phyloP scores from a whole-genome alignment of 2,329 filamentous ascomycete genomes.

The Septoria petroselini region DNA sequence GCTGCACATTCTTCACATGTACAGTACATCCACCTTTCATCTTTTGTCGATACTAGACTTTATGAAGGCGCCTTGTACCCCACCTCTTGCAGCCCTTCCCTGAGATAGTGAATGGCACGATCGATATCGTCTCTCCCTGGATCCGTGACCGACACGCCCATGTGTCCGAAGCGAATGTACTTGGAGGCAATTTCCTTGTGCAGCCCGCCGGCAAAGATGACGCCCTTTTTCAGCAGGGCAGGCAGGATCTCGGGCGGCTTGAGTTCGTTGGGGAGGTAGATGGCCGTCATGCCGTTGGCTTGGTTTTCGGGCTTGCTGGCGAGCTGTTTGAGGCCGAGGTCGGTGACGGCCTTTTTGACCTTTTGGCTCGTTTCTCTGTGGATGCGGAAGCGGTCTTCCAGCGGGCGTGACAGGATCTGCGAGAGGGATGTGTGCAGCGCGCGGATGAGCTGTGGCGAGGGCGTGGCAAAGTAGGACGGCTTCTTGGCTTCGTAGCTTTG shows the following conservation, averaged over 20 bases:
- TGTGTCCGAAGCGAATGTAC: conserved; percentile 95
- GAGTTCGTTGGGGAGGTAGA: conserved; percentile 84
- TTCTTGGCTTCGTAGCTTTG: conserved; percentile 98
- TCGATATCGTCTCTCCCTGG: conserved; percentile 76
- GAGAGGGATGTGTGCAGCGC: conserved; percentile 85
- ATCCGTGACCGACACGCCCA: conserved; percentile 91
- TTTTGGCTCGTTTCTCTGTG: conserved; percentile 77
- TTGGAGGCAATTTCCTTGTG: conserved; percentile 93
- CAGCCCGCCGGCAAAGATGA: conserved; percentile 91
- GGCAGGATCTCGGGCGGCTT: conserved; percentile 80
- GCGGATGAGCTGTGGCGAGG: conserved; percentile 87
- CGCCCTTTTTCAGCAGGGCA: conserved; percentile 77
- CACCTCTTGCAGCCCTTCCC: conserved; percentile 69
- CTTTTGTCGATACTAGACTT: too few relatives aligned
- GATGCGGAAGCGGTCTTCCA: conserved; percentile 76
- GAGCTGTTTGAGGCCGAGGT: conserved; percentile 82
- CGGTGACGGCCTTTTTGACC: conserved; percentile 78
- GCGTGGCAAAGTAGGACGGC: conserved; percentile 95
- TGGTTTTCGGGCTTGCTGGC: conserved; percentile 84
- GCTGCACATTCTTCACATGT: too few relatives aligned
- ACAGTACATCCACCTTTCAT: too few relatives aligned
- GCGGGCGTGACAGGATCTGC: conserved; percentile 77
- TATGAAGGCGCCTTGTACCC: conserved; percentile 53
- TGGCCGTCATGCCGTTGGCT: conserved; percentile 96
- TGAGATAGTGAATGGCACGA: conserved; percentile 74